Percentiles rank a stretch among this genome's conserved stretches.
Evolutionary conservation across 2,329 filamentous ascomycete species (phyloP).

Genomic region (Hawksworthiomyces lignivorus): DNA sequence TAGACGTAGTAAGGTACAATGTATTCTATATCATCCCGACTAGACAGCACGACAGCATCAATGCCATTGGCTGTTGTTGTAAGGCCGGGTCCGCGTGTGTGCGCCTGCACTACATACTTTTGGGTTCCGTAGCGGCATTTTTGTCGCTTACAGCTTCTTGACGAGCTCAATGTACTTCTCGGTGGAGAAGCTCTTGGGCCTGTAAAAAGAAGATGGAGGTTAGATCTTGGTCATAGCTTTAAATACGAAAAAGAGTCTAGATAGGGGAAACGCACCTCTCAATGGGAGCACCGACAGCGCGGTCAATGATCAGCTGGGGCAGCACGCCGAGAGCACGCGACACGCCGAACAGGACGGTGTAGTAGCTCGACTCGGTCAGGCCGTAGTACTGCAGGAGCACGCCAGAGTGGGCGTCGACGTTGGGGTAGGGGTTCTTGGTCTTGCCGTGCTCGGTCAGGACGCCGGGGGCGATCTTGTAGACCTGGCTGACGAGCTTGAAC

Average conservation of each 20-base stretch:
- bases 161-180: slow-evolving; percentile 92
- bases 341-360: slow-evolving; percentile 99
- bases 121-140: slow-evolving; percentile 2
- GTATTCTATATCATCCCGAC: too few relatives aligned
- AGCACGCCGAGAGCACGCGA: slow-evolving; percentile 97
- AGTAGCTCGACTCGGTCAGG: slow-evolving; percentile 97
- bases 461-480: slow-evolving; percentile 98
- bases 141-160: slow-evolving; percentile 71
- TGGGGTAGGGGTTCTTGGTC: slow-evolving; percentile 99
- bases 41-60: too few relatives aligned
- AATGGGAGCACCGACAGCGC: slow-evolving; percentile 91
- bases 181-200: slow-evolving; percentile 96
- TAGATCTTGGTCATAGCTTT: slow-evolving; percentile 11
- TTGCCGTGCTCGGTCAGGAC: slow-evolving; percentile 99
- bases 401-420: slow-evolving; percentile 98
- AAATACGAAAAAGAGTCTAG: slow-evolving; percentile 6
- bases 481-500: slow-evolving; percentile 99
- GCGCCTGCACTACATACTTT: not conserved
- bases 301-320: slow-evolving; percentile 99
- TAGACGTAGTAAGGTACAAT: too few relatives aligned
- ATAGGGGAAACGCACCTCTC: slow-evolving; percentile 52
- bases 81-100: too few relatives aligned
- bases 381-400: slow-evolving; percentile 99
- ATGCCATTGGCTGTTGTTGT: too few relatives aligned
- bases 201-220: slow-evolving; percentile 8